phyloP scores from a whole-genome alignment of 352 stramenopile genomes.

The Detonula confervacea region DNA sequence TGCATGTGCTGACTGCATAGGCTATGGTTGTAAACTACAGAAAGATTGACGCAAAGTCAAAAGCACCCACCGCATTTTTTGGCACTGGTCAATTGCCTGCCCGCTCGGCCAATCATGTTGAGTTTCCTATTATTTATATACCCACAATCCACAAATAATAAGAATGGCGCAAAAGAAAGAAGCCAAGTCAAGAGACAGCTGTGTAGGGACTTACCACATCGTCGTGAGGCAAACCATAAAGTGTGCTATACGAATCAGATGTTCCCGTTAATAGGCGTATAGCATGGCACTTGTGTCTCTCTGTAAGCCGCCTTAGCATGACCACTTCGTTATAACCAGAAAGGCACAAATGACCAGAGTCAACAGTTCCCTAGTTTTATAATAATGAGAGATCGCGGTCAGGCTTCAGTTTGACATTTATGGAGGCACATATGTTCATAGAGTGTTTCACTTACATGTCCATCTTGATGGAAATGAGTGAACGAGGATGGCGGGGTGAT shows the following conservation, averaged over 20 bases:
- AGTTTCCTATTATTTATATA: constrained; percentile 40
- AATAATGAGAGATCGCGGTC: neutral
- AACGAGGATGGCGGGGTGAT: constrained; percentile 76
- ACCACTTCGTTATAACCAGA: constrained; percentile 86
- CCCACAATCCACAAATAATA: too few species aligned
- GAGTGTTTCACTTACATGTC: constrained; percentile 56
- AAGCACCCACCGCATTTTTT: constrained; percentile 74
- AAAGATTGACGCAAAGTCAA: neutral
- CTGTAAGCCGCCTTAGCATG: constrained; percentile 77
- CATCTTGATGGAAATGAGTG: constrained; percentile 87
- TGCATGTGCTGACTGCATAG: too few species aligned
- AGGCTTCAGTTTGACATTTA: neutral
- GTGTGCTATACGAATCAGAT: constrained; percentile 30
- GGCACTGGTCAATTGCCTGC: constrained; percentile 69
- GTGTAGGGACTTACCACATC: constrained; percentile 57
- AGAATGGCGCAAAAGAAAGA: too few species aligned
- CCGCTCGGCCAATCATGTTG: constrained; percentile 72
- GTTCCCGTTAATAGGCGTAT: constrained; percentile 63
- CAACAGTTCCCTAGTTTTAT: constrained; percentile 76
- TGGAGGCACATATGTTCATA: neutral
- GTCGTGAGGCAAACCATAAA: constrained; percentile 81
- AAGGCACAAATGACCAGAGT: constrained; percentile 85
- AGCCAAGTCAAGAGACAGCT: neutral
- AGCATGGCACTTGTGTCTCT: constrained; percentile 79
- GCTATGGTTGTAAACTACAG: constrained; percentile 1